Evolutionary conservation across 768 basidiomycete species (phyloP).

Genomic region (Serendipita sp.): DNA sequence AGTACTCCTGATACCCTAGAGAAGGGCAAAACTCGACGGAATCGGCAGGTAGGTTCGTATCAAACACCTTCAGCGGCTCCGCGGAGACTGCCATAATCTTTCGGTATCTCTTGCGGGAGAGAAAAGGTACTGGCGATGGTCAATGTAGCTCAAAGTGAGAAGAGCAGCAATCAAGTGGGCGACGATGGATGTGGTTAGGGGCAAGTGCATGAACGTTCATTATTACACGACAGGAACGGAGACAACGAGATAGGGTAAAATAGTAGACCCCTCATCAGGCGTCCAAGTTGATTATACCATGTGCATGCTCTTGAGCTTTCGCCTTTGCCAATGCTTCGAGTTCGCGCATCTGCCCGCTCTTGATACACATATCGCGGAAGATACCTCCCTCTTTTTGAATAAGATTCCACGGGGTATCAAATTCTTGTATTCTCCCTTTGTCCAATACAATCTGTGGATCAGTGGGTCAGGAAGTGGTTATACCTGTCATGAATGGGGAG

Average conservation of each 20-base stretch:
- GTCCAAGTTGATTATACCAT: too few species aligned
- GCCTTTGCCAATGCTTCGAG: background rate
- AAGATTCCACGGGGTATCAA: constrained; percentile 11
- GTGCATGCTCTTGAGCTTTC: background rate
- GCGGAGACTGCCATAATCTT: too few species aligned
- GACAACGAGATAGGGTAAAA: too few species aligned
- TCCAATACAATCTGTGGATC: constrained; percentile 22
- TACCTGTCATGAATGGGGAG: background rate
- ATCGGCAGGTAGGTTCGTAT: constrained; percentile 79
- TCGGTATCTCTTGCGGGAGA: too few species aligned
- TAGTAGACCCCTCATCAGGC: too few species aligned
- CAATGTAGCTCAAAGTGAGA: too few species aligned
- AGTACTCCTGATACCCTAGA: constrained; percentile 37
- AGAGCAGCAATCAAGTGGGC: too few species aligned
- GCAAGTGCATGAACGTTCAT: too few species aligned
- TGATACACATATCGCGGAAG: constrained; percentile 54
- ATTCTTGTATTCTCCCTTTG: constrained; percentile 19
- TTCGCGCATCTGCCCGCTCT: constrained; percentile 24
- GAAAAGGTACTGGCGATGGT: too few species aligned
- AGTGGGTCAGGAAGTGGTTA: constrained; percentile 15
- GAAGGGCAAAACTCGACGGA: constrained; percentile 83
- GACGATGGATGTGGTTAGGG: too few species aligned
- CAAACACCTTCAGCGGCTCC: constrained; percentile 17
- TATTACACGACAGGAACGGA: too few species aligned
- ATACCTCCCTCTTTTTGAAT: constrained; percentile 15